Base-by-base conservation (phyloP, 2,329 filamentous ascomycete genomes). In the Pseudocercospora eumusae region DNA sequence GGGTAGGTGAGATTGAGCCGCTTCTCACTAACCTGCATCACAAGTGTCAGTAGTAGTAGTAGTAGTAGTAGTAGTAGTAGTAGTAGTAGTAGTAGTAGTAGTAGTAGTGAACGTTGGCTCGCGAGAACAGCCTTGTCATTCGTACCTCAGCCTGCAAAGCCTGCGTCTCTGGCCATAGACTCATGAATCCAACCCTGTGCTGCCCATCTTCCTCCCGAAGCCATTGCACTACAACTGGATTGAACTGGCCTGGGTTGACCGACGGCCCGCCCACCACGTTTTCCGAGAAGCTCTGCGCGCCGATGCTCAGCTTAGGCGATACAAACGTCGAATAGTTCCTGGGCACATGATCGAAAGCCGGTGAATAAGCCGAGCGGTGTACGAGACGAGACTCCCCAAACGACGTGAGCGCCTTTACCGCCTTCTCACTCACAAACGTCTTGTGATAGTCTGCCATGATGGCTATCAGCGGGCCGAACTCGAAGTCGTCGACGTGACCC, bases 141-240 rank as follows among this genome's bases (percentile, higher is more conserved):
- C 21, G 2, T 25, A 52, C 47, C 50, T 59, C 57, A 10, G 54
- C 61, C 13, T 64, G 56, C 40, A 66, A 33, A 21, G 65, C 57
- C 44, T 62, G 10, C 15, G 56, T 60, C 25, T 64, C 57, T 0
- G 80, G 77, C 2, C 74, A 72, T 6, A 65, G 56, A 5, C 58
- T 61, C 18, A 68, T 60, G 47, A 68, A 66, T 27, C 67, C 68
- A 36, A 66, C 45, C 20, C 59, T 61, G 11, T n/a, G n/a, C n/a
- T 15, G 18, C n/a, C 63, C 58, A n/a, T n/a, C n/a, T 23, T 63
- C 61, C 11, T 52, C 58, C 21, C 77, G 61, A 18, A 64, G 70
- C 86, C 86, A 88, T 67, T 88, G 86, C 0, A 84, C 79, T 5
- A 88, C 81, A 0, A 83, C 82, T 0, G 86, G 86, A 61, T 83